A percentile compares a stretch with the other conserved stretches of the same genome.
Conservation (phyloP, 805 yeast species). For the Yarrowia porcina region DNA sequence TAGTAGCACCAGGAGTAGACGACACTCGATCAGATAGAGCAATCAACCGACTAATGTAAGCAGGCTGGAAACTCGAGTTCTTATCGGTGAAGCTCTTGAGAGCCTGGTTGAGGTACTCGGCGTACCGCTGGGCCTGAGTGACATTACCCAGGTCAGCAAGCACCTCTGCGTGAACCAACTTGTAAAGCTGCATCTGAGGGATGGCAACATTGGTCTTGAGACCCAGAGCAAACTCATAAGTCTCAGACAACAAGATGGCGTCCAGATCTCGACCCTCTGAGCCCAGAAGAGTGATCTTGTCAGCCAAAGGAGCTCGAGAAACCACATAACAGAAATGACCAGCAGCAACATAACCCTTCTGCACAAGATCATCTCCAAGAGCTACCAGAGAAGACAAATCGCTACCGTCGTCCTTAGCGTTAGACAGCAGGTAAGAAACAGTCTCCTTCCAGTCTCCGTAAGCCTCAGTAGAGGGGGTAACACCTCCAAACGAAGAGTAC, state of each 20-base stretch:
- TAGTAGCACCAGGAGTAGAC: not conserved
- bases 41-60: constrained; percentile 7
- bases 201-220: constrained; percentile 36
- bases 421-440: constrained; percentile 26
- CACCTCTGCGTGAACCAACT: constrained; percentile 62
- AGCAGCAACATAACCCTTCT: constrained; percentile 41
- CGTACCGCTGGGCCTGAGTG: constrained; percentile 58
- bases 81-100: constrained; percentile 38
- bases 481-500: constrained; percentile 56
- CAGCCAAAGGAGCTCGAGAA: constrained; percentile 32
- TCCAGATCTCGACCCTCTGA: constrained; percentile 43
- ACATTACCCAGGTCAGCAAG: constrained; percentile 65
- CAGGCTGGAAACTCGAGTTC: constrained; percentile 24
- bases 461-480: constrained; percentile 38
- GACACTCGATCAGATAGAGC: constrained; percentile 8
- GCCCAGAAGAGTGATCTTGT: constrained; percentile 20
- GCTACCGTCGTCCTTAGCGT: constrained; percentile 27
- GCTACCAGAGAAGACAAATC: constrained; percentile 32
- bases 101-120: constrained; percentile 49
- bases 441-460: constrained; percentile 27
- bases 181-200: constrained; percentile 57
- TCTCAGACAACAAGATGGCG: constrained; percentile 57
- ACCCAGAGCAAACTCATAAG: constrained; percentile 57
- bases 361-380: constrained; percentile 41
- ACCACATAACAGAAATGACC: constrained; percentile 43